These are phyloP conservation scores for Rhizopogon rudus DNA, from an alignment of 768 basidiomycete genomes.

Conservation along the genomic window DNA sequence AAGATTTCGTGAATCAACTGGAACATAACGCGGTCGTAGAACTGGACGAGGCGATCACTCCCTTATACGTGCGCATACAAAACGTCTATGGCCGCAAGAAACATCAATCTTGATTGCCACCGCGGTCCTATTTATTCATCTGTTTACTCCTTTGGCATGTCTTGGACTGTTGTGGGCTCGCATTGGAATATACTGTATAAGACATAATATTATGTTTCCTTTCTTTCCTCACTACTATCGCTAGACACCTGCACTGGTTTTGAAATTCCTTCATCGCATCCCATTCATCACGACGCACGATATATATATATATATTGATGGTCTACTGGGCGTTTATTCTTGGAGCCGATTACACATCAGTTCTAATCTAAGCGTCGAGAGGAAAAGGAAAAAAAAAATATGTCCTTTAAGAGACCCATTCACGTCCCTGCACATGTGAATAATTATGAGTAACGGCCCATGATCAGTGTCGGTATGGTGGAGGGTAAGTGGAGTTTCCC, in stretches of 20 bases:
- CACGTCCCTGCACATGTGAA: neutral
- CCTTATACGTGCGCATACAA: constrained; percentile 52
- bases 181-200: constrained; percentile 19
- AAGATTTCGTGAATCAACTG: constrained; percentile 47
- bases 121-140: constrained; percentile 1
- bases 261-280: neutral
- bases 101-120: constrained; percentile 12
- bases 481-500: neutral
- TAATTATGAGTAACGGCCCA: neutral
- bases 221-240: constrained; percentile 4
- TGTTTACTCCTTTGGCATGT: neutral
- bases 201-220: constrained; percentile 14
- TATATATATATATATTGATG: neutral
- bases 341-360: neutral
- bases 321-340: neutral
- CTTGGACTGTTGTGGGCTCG: constrained; percentile 9
- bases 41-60: constrained; percentile 39
- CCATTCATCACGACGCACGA: neutral
- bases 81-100: constrained; percentile 49
- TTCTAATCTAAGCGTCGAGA: neutral
- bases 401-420: neutral
- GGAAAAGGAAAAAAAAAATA: neutral
- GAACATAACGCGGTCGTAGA: constrained; percentile 49
- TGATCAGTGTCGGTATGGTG: constrained; percentile 3
- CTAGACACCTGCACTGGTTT: constrained; percentile 1